phyloP scores from a whole-genome alignment of 2,329 filamentous ascomycete species.

The Diaporthe destruens region DNA sequence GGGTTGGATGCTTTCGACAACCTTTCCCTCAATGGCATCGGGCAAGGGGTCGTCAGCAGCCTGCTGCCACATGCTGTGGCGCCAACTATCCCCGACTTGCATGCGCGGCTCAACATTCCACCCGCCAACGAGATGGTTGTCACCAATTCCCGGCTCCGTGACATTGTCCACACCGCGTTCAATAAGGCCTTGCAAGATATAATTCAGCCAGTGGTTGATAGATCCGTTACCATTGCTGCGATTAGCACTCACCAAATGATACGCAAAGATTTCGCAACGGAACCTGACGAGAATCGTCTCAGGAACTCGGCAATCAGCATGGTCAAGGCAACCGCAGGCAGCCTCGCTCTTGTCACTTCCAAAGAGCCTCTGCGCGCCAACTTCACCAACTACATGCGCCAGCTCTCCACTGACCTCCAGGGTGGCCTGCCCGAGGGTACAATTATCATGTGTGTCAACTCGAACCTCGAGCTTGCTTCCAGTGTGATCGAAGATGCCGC shows the following conservation, averaged over 20 bases:
- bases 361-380: conserved; percentile 97
- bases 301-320: conserved; percentile 90
- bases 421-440: conserved; percentile 92
- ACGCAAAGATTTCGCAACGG: conserved; percentile 94
- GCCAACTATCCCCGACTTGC: conserved; percentile 85
- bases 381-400: conserved; percentile 95
- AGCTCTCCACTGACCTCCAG: conserved; percentile 75
- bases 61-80: conserved; percentile 84
- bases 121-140: conserved; percentile 85
- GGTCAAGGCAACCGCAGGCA: conserved; percentile 94
- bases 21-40: conserved; percentile 81
- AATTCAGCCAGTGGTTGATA: conserved; percentile 95
- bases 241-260: conserved; percentile 97
- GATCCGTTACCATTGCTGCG: conserved; percentile 96
- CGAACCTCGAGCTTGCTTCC: conserved; percentile 94
- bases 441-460: conserved; percentile 98
- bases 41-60: conserved; percentile 75
- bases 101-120: conserved; percentile 82
- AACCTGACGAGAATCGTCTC: conserved; percentile 88
- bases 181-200: conserved; percentile 95
- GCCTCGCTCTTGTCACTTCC: conserved; percentile 95
- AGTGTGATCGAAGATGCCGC: conserved; percentile 95
- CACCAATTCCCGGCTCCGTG: conserved; percentile 73
- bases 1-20: conserved; percentile 86
- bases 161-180: conserved; percentile 88